Evolutionary conservation across 164 flowering plant genomes (phyloP).

Genomic region (Brasenia schreberi): DNA sequence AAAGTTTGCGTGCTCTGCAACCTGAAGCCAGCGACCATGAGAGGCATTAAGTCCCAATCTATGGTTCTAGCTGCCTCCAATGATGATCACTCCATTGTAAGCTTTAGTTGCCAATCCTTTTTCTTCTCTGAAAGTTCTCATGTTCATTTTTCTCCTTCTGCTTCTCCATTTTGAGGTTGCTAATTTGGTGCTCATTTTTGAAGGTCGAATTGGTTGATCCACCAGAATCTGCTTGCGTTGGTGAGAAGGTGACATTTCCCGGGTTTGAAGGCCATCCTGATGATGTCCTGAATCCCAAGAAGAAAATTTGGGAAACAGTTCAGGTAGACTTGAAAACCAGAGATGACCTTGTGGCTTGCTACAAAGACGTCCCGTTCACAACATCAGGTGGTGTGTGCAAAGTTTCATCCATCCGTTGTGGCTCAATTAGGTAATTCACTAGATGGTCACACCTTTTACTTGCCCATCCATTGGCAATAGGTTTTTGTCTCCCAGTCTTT

Average conservation of each 20-base stretch:
- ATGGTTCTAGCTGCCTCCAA: slow-evolving; percentile 88
- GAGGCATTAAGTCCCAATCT: slow-evolving; percentile 90
- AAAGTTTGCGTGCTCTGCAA: slow-evolving; percentile 96
- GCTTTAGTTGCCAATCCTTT: neutral
- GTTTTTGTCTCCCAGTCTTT: too few relatives aligned
- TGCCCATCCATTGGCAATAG: too few relatives aligned
- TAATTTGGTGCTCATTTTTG: slow-evolving; percentile 4
- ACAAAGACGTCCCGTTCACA: slow-evolving; percentile 62
- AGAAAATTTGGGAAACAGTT: slow-evolving; percentile 82
- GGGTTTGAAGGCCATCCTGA: slow-evolving; percentile 70
- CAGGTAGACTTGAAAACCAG: slow-evolving; percentile 54
- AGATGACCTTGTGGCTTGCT: slow-evolving; percentile 44
- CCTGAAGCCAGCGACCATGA: slow-evolving; percentile 87
- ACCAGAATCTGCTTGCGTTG: slow-evolving; percentile 15
- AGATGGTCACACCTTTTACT: too few relatives aligned
- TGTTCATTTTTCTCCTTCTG: too few relatives aligned
- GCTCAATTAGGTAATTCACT: slow-evolving; percentile 41
- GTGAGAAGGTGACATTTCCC: slow-evolving; percentile 66
- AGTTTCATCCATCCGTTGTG: slow-evolving; percentile 52
- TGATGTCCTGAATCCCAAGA: slow-evolving; percentile 75
- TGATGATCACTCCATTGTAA: slow-evolving; percentile 61
- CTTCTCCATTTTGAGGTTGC: neutral
- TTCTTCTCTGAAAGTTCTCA: neutral
- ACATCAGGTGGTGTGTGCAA: slow-evolving; percentile 86
- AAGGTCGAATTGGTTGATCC: slow-evolving; percentile 66